Conservation (phyloP, 805 yeast genomes). For the Saturnispora quitensis region DNA sequence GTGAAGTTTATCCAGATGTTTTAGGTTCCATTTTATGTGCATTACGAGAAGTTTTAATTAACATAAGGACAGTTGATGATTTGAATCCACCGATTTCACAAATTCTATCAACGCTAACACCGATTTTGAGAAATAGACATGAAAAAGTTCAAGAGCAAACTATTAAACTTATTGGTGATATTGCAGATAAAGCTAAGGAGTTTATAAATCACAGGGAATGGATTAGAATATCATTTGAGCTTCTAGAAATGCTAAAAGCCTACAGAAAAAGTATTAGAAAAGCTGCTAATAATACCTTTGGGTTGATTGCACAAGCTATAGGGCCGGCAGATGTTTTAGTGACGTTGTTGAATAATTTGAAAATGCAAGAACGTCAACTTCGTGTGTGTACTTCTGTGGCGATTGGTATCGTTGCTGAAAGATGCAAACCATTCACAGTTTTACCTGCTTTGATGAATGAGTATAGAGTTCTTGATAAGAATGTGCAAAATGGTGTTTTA, state of each 20-base stretch:
- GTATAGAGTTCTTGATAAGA: constrained; percentile 81
- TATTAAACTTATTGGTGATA: constrained; percentile 68
- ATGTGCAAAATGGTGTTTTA: constrained; percentile 91
- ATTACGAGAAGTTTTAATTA: constrained; percentile 49
- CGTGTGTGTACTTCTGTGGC: constrained; percentile 98
- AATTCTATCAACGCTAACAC: constrained; percentile 79
- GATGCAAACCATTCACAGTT: constrained; percentile 87
- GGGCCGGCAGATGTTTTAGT: constrained; percentile 95
- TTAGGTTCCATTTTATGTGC: constrained; percentile 79
- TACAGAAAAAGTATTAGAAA: constrained; percentile 66
- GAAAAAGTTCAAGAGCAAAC: constrained; percentile 85
- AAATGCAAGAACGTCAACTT: constrained; percentile 91
- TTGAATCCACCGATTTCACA: constrained; percentile 79
- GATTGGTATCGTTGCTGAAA: constrained; percentile 90
- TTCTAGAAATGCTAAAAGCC: constrained; percentile 81
- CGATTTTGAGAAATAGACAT: constrained; percentile 81
- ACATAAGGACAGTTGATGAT: constrained; percentile 43
- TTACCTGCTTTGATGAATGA: constrained; percentile 94
- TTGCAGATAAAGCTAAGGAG: constrained; percentile 75
- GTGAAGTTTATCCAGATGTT: constrained; percentile 92
- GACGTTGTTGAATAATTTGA: constrained; percentile 70
- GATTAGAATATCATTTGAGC: constrained; percentile 92
- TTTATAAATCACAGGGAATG: constrained; percentile 87
- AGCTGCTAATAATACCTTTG: constrained; percentile 87
- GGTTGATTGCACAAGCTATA: constrained; percentile 79